Conservation (phyloP, 1,284 basidiomycete genomes). For the Trichosporon ovoides region DNA sequence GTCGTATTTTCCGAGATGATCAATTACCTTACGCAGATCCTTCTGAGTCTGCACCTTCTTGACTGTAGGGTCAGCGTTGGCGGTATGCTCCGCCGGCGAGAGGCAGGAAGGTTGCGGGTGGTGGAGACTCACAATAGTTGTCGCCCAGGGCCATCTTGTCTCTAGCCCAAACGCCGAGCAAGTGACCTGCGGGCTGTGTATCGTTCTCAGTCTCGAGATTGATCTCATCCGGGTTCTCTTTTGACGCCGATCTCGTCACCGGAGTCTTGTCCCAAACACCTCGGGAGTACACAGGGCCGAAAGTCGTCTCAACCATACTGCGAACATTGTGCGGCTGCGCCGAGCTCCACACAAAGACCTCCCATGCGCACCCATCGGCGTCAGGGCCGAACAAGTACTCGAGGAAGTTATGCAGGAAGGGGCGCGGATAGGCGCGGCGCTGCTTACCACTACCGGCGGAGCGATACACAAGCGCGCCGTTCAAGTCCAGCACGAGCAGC, state of each 20-base stretch:
- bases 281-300: constrained; percentile 30
- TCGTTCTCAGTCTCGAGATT: background rate
- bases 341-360: constrained; percentile 46
- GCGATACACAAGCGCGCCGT: constrained; percentile 45
- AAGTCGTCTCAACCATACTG: constrained; percentile 40
- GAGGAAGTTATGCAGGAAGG: constrained; percentile 42
- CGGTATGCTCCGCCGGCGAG: background rate
- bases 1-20: constrained; percentile 27
- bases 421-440: constrained; percentile 33
- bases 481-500: constrained; percentile 46
- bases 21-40: constrained; percentile 40
- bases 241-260: constrained; percentile 10
- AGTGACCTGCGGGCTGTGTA: constrained; percentile 27
- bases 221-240: background rate
- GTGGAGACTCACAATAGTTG: constrained; percentile 6
- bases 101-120: too few relatives aligned
- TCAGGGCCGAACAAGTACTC: constrained; percentile 42
- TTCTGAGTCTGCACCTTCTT: constrained; percentile 45
- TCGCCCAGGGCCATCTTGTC: constrained; percentile 42
- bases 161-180: constrained; percentile 45
- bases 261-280: constrained; percentile 30
- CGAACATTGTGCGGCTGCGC: constrained; percentile 47
- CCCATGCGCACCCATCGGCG: constrained; percentile 28
- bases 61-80: constrained; percentile 11
- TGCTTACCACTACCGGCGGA: constrained; percentile 10